Conservation (phyloP, 768 basidiomycete genomes). For the Trametes meyenii region DNA sequence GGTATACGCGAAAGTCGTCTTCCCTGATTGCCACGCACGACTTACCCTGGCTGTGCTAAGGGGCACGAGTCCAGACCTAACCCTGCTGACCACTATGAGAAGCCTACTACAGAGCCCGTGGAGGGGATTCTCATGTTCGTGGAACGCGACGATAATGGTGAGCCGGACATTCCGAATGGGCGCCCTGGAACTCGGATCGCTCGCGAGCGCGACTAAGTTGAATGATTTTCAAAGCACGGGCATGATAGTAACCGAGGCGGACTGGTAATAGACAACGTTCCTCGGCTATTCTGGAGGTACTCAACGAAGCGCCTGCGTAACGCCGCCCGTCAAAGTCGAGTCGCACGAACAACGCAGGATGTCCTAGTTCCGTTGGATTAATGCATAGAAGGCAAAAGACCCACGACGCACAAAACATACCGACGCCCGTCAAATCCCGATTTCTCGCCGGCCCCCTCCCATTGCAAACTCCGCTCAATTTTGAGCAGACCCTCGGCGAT, state of each 20-base stretch:
- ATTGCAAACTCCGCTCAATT: background rate
- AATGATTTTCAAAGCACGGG: too few species aligned
- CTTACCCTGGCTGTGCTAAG: background rate
- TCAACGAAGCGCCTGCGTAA: too few species aligned
- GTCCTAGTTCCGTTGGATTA: background rate
- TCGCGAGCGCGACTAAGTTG: too few species aligned
- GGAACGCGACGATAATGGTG: background rate
- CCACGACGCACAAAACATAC: background rate
- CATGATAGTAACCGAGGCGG: too few species aligned
- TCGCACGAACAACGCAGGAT: too few species aligned
- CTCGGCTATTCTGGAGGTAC: too few species aligned
- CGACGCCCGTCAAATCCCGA: background rate
- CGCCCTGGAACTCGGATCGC: too few species aligned
- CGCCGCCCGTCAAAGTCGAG: too few species aligned
- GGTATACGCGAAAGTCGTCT: background rate
- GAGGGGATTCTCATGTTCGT: conserved; percentile 15
- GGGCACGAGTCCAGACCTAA: background rate
- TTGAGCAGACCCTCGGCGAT: background rate
- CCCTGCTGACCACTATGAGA: conserved; percentile 18
- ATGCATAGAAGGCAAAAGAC: background rate
- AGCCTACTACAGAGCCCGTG: conserved; percentile 11
- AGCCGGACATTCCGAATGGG: background rate
- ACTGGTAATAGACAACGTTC: too few species aligned
- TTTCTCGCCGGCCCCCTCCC: background rate
- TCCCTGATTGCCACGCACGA: background rate